Percentiles rank a stretch among this genome's conserved stretches.
These are phyloP conservation scores for Pouteria campechiana DNA, from an alignment of 179 eudicot genomes.

Conservation along the genomic window DNA sequence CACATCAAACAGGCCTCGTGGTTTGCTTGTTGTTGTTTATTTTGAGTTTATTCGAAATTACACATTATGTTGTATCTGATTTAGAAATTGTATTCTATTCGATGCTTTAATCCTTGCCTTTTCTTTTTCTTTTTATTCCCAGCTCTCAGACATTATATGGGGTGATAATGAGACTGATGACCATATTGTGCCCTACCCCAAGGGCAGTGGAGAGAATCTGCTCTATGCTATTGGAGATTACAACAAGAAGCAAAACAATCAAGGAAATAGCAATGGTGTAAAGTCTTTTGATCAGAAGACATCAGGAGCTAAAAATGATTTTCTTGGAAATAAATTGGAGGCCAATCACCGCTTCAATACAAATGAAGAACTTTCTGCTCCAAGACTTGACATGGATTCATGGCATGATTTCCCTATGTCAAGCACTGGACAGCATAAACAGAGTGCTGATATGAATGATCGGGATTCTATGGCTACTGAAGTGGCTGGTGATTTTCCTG, in stretches of 20 bases:
- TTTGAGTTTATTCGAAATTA: too few species aligned
- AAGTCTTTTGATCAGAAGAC: slow-evolving; percentile 31
- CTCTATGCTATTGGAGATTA: slow-evolving; percentile 20
- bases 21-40: too few species aligned
- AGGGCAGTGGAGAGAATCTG: slow-evolving; percentile 33
- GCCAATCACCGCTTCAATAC: slow-evolving; percentile 6
- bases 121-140: slow-evolving; percentile 21
- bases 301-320: slow-evolving; percentile 11
- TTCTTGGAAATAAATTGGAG: slow-evolving; percentile 20
- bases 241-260: slow-evolving; percentile 20
- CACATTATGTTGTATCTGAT: too few species aligned
- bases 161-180: slow-evolving; percentile 70
- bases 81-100: too few species aligned
- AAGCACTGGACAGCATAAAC: too few species aligned
- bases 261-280: slow-evolving; percentile 18
- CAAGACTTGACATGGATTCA: slow-evolving; percentile 15
- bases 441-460: slow-evolving; percentile 25
- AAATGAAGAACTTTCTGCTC: slow-evolving; percentile 13
- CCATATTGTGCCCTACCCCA: slow-evolving; percentile 63
- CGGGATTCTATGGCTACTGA: slow-evolving; percentile 26
- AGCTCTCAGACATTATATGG: slow-evolving; percentile 78
- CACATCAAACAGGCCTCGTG: too few species aligned
- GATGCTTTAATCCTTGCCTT: too few species aligned
- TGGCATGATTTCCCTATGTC: slow-evolving; percentile 28
- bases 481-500: slow-evolving; percentile 12